Evolutionary conservation across 1,139 yeast species (phyloP).

Genomic region (Schwanniomyces etchellsii): DNA sequence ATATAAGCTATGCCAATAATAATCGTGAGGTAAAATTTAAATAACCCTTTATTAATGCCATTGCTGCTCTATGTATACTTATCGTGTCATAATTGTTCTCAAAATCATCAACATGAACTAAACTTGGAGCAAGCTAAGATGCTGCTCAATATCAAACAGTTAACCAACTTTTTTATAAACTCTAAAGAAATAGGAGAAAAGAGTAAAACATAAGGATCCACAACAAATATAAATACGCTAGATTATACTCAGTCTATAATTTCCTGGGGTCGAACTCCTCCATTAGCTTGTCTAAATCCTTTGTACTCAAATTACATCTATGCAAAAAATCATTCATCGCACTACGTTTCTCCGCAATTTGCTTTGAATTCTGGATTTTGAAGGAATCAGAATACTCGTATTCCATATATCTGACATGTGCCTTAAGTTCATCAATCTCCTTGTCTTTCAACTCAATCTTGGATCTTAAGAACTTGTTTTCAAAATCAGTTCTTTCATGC

Average conservation of each 20-base stretch:
- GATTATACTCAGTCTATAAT: neutral
- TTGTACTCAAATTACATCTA: constrained; percentile 2
- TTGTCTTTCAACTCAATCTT: constrained; percentile 13
- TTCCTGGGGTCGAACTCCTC: constrained; percentile 7
- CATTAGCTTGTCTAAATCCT: constrained; percentile 4
- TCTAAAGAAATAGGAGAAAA: neutral
- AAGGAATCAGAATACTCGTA: constrained; percentile 12
- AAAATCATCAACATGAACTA: too few relatives aligned
- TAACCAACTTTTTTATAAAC: too few relatives aligned
- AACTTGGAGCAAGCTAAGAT: too few relatives aligned
- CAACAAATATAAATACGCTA: too few relatives aligned
- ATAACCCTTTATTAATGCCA: too few relatives aligned
- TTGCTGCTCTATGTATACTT: too few relatives aligned
- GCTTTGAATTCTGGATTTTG: neutral
- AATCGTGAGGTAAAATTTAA: too few relatives aligned
- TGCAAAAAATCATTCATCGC: neutral
- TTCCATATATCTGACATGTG: constrained; percentile 25
- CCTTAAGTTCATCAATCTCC: constrained; percentile 21
- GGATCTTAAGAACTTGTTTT: constrained; percentile 25
- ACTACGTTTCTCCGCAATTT: constrained; percentile 1
- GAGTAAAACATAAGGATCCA: neutral
- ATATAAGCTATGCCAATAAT: too few relatives aligned
- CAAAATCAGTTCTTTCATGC: constrained; percentile 24
- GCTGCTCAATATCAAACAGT: too few relatives aligned
- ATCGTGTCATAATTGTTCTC: too few relatives aligned